Percentiles rank a stretch among this genome's conserved stretches.
Conservation (phyloP, 2,329 filamentous ascomycete species). For the Talaromyces sp. region DNA sequence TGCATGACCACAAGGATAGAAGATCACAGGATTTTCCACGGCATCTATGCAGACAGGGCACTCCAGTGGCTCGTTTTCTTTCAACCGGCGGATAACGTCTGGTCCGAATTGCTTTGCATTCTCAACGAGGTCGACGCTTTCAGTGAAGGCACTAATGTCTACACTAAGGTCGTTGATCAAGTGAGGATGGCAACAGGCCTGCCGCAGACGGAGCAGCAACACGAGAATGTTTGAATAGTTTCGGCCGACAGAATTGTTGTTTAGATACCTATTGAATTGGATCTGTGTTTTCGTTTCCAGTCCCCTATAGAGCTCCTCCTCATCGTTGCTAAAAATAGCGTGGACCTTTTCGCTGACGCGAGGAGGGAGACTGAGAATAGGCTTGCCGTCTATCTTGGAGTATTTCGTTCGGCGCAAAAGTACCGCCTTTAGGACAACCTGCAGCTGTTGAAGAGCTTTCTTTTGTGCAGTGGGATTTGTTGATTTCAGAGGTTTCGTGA, state of each 20-base stretch:
- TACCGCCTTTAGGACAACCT: constrained; percentile 71
- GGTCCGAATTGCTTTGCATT: constrained; percentile 58
- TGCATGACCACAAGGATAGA: constrained; percentile 78
- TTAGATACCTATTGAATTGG: constrained; percentile 72
- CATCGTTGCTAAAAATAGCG: constrained; percentile 63
- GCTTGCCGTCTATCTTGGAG: constrained; percentile 72
- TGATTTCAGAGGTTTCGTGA: constrained; percentile 50
- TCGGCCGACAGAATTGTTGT: constrained; percentile 61
- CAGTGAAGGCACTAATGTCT: constrained; percentile 42
- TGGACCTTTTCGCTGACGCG: constrained; percentile 60
- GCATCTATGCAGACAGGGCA: constrained; percentile 81
- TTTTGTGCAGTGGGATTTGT: constrained; percentile 27
- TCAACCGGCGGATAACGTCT: constrained; percentile 65
- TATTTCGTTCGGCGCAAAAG: constrained; percentile 79
- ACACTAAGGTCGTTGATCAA: constrained; percentile 63
- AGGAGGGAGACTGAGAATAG: constrained; percentile 64
- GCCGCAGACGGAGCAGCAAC: constrained; percentile 71
- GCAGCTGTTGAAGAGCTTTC: constrained; percentile 64
- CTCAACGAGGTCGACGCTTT: constrained; percentile 54
- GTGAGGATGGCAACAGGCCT: constrained; percentile 74
- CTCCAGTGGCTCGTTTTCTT: constrained; percentile 59
- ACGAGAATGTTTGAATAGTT: constrained; percentile 79
- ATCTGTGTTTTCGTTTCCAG: constrained; percentile 65
- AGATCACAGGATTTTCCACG: constrained; percentile 68
- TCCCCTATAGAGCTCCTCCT: constrained; percentile 60